Conservation (phyloP, 2,329 filamentous ascomycete species). For the Chaetothyriales sp. region DNA sequence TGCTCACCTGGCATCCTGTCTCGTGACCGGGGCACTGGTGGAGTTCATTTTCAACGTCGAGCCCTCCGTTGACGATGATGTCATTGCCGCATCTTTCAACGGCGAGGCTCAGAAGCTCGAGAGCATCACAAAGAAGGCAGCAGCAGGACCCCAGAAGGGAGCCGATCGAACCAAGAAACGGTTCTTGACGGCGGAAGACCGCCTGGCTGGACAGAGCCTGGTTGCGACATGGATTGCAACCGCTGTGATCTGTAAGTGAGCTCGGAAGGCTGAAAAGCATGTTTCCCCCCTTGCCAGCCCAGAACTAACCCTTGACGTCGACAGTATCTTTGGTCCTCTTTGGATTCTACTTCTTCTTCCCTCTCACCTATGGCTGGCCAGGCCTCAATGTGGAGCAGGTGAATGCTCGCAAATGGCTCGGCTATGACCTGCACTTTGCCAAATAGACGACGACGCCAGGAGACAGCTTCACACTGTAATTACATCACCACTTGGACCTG, state of each 20-base stretch:
- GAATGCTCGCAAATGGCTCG: conserved; percentile 78
- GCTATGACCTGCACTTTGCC: conserved; percentile 95
- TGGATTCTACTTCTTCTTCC: conserved; percentile 86
- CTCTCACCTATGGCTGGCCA: conserved; percentile 87
- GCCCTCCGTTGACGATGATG: conserved; percentile 38
- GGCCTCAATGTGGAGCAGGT: conserved; percentile 62
- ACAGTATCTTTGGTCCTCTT: conserved; percentile 47
- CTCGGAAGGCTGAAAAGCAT: no score
- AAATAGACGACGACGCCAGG: conserved; percentile 46
- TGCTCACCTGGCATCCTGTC: conserved; percentile 74
- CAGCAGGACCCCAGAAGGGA: conserved; percentile 3
- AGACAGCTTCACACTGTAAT: neutral
- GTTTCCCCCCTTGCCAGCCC: no score
- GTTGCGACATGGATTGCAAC: conserved; percentile 64
- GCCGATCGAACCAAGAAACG: conserved; percentile 28
- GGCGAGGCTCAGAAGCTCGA: conserved; percentile 12
- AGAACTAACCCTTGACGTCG: neutral
- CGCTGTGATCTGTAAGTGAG: conserved; percentile 37
- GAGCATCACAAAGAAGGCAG: conserved; percentile 28
- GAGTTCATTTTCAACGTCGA: conserved; percentile 96
- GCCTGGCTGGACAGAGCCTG: conserved; percentile 65
- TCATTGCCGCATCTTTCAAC: conserved; percentile 17
- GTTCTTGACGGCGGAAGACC: conserved; percentile 64
- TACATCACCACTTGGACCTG: neutral
- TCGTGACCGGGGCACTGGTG: conserved; percentile 79